Base-by-base conservation (phyloP, 192 early-diverging fungal genomes). In the Geranomyces variabilis region DNA sequence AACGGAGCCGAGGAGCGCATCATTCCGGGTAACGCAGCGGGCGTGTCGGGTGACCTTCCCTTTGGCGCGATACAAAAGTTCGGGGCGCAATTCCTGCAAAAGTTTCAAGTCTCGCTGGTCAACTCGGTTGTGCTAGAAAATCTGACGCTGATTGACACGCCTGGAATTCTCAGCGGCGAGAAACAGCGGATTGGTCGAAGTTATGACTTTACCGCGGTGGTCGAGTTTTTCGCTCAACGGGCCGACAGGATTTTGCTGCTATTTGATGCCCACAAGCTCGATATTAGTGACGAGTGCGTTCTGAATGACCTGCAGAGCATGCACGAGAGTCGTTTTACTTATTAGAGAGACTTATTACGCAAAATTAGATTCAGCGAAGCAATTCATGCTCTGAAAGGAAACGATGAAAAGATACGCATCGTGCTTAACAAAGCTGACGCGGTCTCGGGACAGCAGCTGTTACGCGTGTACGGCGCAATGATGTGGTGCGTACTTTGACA, bases 351-450 rank as follows among this genome's bases (percentile, higher is more conserved):
- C n/a, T n/a, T 41, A 10, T 41, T 41, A 10, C 10, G 5, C 5
- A 41, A 41, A 41, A 41, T 7, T 10, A 41, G 36, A 41, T 93
- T 95, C 79, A 95, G 92, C 77, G 70, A 80, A 29, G 90, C 90
- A 0, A 93, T 96, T 56, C 80, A 86, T 70, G 78, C 86, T 14
- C 77, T 94, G 66, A 86, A 84, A 57, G 93, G 93, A 0, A 89
- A 96, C 47, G 93, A 94, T 58, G 93, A 95, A 67, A 96, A 95
- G 70, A 84, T 94, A 41, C 83, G 90, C 29, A 84, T 94, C 6
- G 89, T 94, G 62, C 79, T 96, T 33, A 96, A 96, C 81, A 96
- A 96, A 77, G 87, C 89, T 53, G 92, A 96, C 76, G 88, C 88
- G 89, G 89, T 96, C 30, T 91, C 79, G 73, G 88, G 89, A 62